Base-by-base conservation (phyloP, 2,329 filamentous ascomycete genomes). In the Ceratocystis harringtonii region DNA sequence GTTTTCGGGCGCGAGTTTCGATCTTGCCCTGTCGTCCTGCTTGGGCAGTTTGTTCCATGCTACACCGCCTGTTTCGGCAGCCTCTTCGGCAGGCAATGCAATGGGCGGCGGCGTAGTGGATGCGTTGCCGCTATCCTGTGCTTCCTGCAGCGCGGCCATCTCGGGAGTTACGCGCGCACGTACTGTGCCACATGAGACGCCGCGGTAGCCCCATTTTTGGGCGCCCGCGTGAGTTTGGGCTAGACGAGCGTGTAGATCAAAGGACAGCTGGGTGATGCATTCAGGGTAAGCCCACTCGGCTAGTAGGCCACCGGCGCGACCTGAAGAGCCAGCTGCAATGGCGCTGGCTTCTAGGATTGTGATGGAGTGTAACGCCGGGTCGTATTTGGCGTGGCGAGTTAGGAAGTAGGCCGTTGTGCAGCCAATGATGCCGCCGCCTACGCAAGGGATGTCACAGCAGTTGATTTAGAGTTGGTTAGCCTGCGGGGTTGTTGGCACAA, bases 341-440 rank as follows among this genome's bases (percentile, higher is more conserved):
- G 86, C 82, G 2, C 85, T 85, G 0, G 94, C 91, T 78, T 99
- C 94, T 65, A 97, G 80, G 36, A 99, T 79, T 1, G 89, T 95
- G 71, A 97, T 87, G 64, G 80, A 86, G 74, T 96, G 89, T 64
- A 83, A 82, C 25, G 81, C 76, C 52, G 86, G 84, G 73, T 94
- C 81, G 77, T 89, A 97, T 36, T 82, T 85, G 32, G 89, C 85
- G 74, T 97, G 92, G 69, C 89, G 86, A 1, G 91, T 94, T 55
- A 97, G 79, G 72, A 86, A 97, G 75, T 97, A 97, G 66, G 92
- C 92, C 4, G 89, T 91, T 62, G 90, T 94, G 74, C 85, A 88
- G 72, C 94, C 94, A 71, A 97, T 95, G 69, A 97, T 91, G 70
- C 92, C 92, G 70, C 91, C 92, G 70, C 92, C 91, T 90, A 68